Evolutionary conservation across 2,329 filamentous ascomycete genomes (phyloP).

Genomic region (Aspergillus chevalieri): DNA sequence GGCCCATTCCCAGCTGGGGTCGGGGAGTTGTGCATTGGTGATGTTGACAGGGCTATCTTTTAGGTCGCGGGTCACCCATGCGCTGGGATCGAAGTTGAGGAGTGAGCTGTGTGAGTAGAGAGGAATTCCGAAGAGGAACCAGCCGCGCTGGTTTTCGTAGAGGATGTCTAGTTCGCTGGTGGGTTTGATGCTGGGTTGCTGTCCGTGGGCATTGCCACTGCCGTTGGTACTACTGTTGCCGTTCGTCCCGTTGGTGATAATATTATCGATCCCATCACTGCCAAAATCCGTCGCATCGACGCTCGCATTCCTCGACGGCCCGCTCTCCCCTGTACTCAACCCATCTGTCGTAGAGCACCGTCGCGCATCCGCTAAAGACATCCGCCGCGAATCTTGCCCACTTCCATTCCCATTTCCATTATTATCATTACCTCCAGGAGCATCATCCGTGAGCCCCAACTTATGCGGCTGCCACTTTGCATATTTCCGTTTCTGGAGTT

Average conservation of each 20-base stretch:
- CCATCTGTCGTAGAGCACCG: neutral
- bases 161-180: conserved; percentile 68
- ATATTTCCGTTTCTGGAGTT: conserved; percentile 39
- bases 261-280: neutral
- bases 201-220: neutral
- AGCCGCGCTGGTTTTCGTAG: conserved; percentile 92
- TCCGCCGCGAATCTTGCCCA: neutral
- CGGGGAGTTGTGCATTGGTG: conserved; percentile 82
- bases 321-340: neutral
- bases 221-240: neutral
- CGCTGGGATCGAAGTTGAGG: conserved; percentile 73
- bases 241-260: neutral
- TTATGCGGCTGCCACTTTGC: conserved; percentile 50
- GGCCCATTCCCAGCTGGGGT: conserved; percentile 91
- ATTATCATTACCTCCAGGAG: neutral
- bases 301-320: neutral
- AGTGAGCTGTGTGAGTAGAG: conserved; percentile 85
- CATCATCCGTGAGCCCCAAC: conserved; percentile 41
- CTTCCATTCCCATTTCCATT: neutral
- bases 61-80: conserved; percentile 70
- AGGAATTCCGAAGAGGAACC: conserved; percentile 79
- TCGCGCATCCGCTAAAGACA: neutral
- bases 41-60: conserved; percentile 62
- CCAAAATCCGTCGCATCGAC: neutral
- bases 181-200: conserved; percentile 9